A percentile compares a stretch with the other conserved stretches of the same genome.
Evolutionary conservation across 305 asterid genomes (phyloP).

Genomic region (Fraxinus nigra): DNA sequence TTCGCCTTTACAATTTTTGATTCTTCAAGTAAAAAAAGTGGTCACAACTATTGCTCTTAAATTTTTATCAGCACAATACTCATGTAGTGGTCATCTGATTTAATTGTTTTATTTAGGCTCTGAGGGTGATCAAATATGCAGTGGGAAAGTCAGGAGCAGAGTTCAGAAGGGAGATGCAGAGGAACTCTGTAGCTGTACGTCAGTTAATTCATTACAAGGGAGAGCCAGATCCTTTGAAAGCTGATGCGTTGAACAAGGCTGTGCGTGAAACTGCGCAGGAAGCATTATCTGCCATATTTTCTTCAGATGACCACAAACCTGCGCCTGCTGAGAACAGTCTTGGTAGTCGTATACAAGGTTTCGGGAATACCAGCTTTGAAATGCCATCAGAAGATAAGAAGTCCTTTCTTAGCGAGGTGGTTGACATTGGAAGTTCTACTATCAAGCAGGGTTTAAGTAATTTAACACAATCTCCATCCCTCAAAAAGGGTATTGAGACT

Average conservation of each 20-base stretch:
- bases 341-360: slow-evolving; percentile 89
- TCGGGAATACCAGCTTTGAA: slow-evolving; percentile 77
- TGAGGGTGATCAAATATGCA: slow-evolving; percentile 84
- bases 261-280: slow-evolving; percentile 99
- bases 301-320: slow-evolving; percentile 72
- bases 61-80: not conserved
- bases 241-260: slow-evolving; percentile 88
- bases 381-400: slow-evolving; percentile 72
- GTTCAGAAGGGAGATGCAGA: slow-evolving; percentile 95
- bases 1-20: not conserved
- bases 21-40: not conserved
- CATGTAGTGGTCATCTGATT: slow-evolving; percentile 6
- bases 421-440: slow-evolving; percentile 89
- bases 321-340: slow-evolving; percentile 64
- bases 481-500: slow-evolving; percentile 57
- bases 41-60: not conserved
- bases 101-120: slow-evolving; percentile 50
- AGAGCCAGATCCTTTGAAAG: slow-evolving; percentile 88
- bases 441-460: slow-evolving; percentile 81
- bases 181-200: slow-evolving; percentile 86
- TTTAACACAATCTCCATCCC: slow-evolving; percentile 72
- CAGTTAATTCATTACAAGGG: slow-evolving; percentile 94
- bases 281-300: slow-evolving; percentile 76
- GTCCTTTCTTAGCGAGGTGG: slow-evolving; percentile 90
- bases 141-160: slow-evolving; percentile 94